Evolutionary conservation across 441 rosid genomes (phyloP).

Genomic region (Cnidoscolus chayamansa): DNA sequence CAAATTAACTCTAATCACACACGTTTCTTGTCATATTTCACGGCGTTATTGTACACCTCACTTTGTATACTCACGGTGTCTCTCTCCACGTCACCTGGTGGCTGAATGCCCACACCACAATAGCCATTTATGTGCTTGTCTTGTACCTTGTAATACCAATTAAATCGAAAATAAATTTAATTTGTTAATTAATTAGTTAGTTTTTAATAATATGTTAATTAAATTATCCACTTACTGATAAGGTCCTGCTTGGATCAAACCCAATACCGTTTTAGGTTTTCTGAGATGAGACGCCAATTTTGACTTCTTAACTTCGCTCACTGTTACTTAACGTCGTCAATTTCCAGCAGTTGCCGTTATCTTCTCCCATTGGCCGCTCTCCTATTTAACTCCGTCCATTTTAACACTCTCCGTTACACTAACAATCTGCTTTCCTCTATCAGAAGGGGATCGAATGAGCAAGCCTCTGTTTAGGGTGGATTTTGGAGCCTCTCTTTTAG

Average conservation of each 20-base stretch:
- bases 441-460: constrained; percentile 30
- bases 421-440: constrained; percentile 5
- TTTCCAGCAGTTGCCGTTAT: constrained; percentile 22
- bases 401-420: constrained; percentile 32
- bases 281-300: constrained; percentile 32
- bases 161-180: too few relatives aligned
- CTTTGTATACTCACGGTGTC: too few relatives aligned
- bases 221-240: too few relatives aligned
- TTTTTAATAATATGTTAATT: too few relatives aligned
- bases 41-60: background rate
- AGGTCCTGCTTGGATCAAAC: too few relatives aligned
- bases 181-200: too few relatives aligned
- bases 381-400: constrained; percentile 33
- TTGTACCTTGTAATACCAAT: too few relatives aligned
- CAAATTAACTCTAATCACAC: background rate
- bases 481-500: constrained; percentile 32
- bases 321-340: constrained; percentile 37
- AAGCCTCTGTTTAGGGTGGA: constrained; percentile 37
- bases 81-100: too few relatives aligned
- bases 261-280: too few relatives aligned
- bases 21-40: too few relatives aligned
- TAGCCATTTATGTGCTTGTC: too few relatives aligned
- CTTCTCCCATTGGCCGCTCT: constrained; percentile 9
- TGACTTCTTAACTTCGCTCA: constrained; percentile 27
- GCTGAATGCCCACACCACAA: too few relatives aligned